Conservation (phyloP, 331 rosid species). For the Malus hybrid region DNA sequence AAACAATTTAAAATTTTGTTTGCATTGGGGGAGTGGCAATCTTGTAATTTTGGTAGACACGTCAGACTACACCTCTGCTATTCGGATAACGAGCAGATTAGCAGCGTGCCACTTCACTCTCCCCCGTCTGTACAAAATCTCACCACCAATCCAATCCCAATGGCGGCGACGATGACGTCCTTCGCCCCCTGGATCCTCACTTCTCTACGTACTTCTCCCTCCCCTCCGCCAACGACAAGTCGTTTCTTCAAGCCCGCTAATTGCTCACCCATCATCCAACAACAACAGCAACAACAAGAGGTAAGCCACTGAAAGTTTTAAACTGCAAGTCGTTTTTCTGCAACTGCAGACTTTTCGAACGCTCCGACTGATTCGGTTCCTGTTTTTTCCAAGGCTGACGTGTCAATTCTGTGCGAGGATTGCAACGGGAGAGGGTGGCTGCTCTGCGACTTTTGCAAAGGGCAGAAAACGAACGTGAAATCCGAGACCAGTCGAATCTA, state of each 20-base stretch:
- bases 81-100: not conserved
- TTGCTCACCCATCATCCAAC: conserved; percentile 35
- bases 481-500: conserved; percentile 59
- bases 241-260: conserved; percentile 21
- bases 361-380: too few relatives aligned
- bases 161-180: not conserved
- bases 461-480: conserved; percentile 76
- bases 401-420: conserved; percentile 54
- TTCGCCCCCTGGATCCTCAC: not conserved
- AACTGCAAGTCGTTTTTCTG: too few relatives aligned
- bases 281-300: conserved; percentile 26
- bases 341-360: too few relatives aligned
- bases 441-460: conserved; percentile 68
- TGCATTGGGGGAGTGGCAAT: not conserved
- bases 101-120: not conserved
- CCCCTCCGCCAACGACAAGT: not conserved
- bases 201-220: not conserved
- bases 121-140: not conserved
- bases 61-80: not conserved
- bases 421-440: conserved; percentile 88
- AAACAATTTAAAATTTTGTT: too few relatives aligned
- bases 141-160: not conserved
- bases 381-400: conserved; percentile 1
- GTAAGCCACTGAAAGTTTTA: not conserved
- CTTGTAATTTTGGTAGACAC: not conserved